Evolutionary conservation across 2,329 filamentous ascomycete species (phyloP).

Genomic region (Dactylella cylindrospora): DNA sequence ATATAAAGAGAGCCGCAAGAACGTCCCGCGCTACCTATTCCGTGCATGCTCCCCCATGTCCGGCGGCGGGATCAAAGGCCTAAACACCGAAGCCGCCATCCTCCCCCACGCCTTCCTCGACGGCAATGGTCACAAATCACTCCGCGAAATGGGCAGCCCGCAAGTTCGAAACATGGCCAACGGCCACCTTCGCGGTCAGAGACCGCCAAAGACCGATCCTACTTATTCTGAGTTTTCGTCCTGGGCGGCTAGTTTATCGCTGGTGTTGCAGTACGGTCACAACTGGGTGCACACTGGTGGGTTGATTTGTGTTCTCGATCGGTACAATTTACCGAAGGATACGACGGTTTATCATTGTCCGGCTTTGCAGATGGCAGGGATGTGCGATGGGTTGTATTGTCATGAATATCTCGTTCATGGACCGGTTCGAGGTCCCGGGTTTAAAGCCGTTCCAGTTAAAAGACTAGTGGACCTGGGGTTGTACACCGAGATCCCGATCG

Average conservation of each 20-base stretch:
- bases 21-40: conserved; percentile 34
- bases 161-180: conserved; percentile 25
- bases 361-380: conserved; percentile 24
- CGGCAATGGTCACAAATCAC: conserved; percentile 24
- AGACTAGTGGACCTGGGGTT: conserved; percentile 24
- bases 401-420: conserved; percentile 41
- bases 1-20: conserved; percentile 22
- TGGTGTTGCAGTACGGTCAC: conserved; percentile 34
- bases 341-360: conserved; percentile 39
- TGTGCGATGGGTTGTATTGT: conserved; percentile 34
- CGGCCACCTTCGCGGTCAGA: conserved; percentile 27
- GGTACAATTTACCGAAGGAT: conserved; percentile 30
- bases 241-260: conserved; percentile 26
- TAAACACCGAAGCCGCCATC: conserved; percentile 30
- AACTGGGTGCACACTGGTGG: conserved; percentile 11
- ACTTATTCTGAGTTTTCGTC: conserved; percentile 37
- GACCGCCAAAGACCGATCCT: conserved; percentile 17
- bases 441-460: conserved; percentile 36
- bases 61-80: conserved; percentile 31
- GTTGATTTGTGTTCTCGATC: conserved; percentile 32
- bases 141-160: conserved; percentile 21
- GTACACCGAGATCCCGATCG: conserved; percentile 25
- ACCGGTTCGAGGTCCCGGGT: conserved; percentile 28
- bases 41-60: conserved; percentile 31
- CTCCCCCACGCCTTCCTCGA: conserved; percentile 41